A percentile compares a stretch with the other conserved stretches of the same genome.
These are phyloP conservation scores for Pugionium dolabratum DNA, from an alignment of 345 rosid genomes.

Conservation along the genomic window DNA sequence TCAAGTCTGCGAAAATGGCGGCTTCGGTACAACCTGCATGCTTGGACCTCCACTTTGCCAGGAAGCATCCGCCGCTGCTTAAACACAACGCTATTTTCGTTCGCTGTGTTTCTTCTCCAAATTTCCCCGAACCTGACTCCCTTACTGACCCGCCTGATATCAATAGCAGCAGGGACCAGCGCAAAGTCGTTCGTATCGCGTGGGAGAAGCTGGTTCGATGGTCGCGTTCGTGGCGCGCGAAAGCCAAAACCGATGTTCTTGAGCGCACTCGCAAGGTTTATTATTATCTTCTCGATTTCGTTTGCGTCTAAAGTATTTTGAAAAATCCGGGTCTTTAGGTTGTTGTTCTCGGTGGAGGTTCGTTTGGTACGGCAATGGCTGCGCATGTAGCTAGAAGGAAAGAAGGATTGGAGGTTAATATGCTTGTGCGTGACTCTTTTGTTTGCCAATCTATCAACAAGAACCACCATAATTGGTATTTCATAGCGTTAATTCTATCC, in stretches of 20 bases:
- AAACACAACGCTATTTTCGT: conserved; percentile 30
- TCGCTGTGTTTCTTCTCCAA: conserved; percentile 40
- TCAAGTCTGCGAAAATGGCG: conserved; percentile 44
- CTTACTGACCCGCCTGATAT: conserved; percentile 31
- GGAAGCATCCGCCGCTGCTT: conserved; percentile 23
- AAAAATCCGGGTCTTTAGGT: conserved; percentile 53
- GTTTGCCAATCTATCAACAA: conserved; percentile 72
- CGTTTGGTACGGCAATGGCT: conserved; percentile 95
- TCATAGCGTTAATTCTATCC: background rate
- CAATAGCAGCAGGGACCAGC: conserved; percentile 49
- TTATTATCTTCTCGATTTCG: background rate
- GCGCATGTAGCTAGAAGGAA: conserved; percentile 82
- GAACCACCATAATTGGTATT: conserved; percentile 58
- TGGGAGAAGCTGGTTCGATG: conserved; percentile 93
- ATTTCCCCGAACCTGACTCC: conserved; percentile 27
- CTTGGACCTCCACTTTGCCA: conserved; percentile 39
- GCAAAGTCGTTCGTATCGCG: conserved; percentile 69
- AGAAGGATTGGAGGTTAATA: conserved; percentile 64
- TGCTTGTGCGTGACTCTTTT: conserved; percentile 78
- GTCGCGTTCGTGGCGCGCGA: conserved; percentile 88
- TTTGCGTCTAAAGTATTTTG: conserved; percentile 1
- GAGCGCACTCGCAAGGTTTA: conserved; percentile 78
- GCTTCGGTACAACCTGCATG: conserved; percentile 45
- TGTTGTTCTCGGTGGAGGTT: conserved; percentile 96
- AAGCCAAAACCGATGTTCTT: conserved; percentile 70